These are phyloP conservation scores for Hymenoscyphus linearis DNA, from an alignment of 2,329 filamentous ascomycete genomes.

Conservation along the genomic window DNA sequence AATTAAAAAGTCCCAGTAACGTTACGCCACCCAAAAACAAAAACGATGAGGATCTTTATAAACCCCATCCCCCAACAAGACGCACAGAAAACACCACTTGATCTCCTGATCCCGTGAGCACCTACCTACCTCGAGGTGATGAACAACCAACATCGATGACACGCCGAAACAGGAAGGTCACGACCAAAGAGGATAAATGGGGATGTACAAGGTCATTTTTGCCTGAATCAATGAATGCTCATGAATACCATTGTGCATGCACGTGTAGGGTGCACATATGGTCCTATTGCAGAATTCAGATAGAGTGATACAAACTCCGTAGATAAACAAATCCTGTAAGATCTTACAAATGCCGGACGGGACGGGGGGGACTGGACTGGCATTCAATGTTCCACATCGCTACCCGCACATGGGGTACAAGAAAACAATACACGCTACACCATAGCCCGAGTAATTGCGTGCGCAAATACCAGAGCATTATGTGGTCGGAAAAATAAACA, in stretches of 20 bases:
- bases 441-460: not conserved
- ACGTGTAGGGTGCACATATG: not conserved
- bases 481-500: not conserved
- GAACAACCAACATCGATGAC: not conserved
- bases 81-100: not conserved
- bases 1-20: not conserved
- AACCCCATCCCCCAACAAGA: not conserved
- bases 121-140: no score
- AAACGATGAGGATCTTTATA: not conserved
- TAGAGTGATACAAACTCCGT: not conserved
- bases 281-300: not conserved
- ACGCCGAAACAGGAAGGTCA: not conserved
- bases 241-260: not conserved
- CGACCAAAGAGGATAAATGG: not conserved
- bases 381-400: not conserved
- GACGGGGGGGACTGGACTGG: not conserved
- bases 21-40: not conserved
- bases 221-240: not conserved
- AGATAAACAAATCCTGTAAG: not conserved
- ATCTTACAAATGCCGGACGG: not conserved
- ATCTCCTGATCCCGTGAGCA: not conserved
- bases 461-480: not conserved
- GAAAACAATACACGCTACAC: no score
- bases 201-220: not conserved
- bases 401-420: no score